phyloP scores from a whole-genome alignment of 2,329 filamentous ascomycete species.

The Ophiostoma populinum region DNA sequence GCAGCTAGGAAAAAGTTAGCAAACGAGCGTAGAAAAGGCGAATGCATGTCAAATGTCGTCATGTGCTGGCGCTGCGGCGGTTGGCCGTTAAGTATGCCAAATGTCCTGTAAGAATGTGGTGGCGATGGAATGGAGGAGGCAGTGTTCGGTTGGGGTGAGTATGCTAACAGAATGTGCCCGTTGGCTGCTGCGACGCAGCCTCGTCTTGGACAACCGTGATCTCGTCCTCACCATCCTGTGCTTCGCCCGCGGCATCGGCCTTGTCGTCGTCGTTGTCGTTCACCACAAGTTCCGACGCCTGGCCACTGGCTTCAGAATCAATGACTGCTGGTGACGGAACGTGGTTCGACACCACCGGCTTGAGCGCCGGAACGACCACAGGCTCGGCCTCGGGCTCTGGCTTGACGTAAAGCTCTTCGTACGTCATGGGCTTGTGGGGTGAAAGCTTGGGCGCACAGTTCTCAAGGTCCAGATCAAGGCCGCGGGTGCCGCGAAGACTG shows the following conservation, averaged over 20 bases:
- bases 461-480: constrained; percentile 33
- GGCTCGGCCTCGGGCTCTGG: constrained; percentile 2
- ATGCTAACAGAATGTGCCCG: constrained; percentile 4
- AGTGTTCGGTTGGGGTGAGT: background rate
- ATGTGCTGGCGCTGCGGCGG: too few relatives aligned
- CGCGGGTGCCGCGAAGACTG: constrained; percentile 12
- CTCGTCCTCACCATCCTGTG: background rate
- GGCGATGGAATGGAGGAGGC: too few relatives aligned
- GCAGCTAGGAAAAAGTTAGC: too few relatives aligned
- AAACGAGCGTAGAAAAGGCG: too few relatives aligned
- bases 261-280: background rate
- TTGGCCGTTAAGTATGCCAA: too few relatives aligned
- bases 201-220: background rate
- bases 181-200: background rate
- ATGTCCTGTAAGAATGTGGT: too few relatives aligned
- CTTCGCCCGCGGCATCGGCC: background rate
- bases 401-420: constrained; percentile 28
- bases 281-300: too few relatives aligned
- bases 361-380: too few relatives aligned
- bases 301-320: background rate
- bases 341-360: too few relatives aligned
- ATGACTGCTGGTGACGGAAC: too few relatives aligned
- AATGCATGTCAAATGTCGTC: too few relatives aligned
- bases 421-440: constrained; percentile 25
- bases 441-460: constrained; percentile 29